Evolutionary conservation across 345 rosid species (phyloP).

Genomic region (Euphorbia peplus): DNA sequence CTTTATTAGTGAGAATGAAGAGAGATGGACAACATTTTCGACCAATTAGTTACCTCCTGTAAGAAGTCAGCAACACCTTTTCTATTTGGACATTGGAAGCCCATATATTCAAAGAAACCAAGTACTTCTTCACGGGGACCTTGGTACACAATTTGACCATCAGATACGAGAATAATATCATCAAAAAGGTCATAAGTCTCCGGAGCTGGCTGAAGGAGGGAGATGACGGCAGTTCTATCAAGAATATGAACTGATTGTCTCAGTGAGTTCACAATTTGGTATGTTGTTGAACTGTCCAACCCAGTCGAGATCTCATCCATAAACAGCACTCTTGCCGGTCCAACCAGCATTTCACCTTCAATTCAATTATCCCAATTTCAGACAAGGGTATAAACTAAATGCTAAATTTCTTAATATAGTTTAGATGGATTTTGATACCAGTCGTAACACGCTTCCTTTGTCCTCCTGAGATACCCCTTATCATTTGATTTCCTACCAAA

Average conservation of each 20-base stretch:
- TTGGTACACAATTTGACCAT: slow-evolving; percentile 59
- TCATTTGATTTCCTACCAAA: slow-evolving; percentile 65
- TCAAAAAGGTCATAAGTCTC: slow-evolving; percentile 64
- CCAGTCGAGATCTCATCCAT: slow-evolving; percentile 24
- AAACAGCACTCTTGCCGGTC: slow-evolving; percentile 15
- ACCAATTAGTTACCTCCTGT: slow-evolving; percentile 47
- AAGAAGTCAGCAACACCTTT: slow-evolving; percentile 73
- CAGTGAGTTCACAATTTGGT: slow-evolving; percentile 60
- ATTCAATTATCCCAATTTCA: background rate
- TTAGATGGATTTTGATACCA: slow-evolving; percentile 31
- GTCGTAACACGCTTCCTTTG: slow-evolving; percentile 43
- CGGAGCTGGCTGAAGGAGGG: slow-evolving; percentile 76
- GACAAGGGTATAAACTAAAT: background rate
- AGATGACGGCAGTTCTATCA: slow-evolving; percentile 57
- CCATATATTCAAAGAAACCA: slow-evolving; percentile 54
- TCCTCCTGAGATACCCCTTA: slow-evolving; percentile 77
- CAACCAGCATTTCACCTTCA: slow-evolving; percentile 23
- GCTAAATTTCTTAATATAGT: too few relatives aligned
- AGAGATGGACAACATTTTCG: too few relatives aligned
- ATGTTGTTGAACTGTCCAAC: slow-evolving; percentile 67
- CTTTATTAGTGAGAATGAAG: too few relatives aligned
- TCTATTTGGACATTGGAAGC: slow-evolving; percentile 68
- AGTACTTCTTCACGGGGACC: slow-evolving; percentile 56
- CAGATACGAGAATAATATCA: slow-evolving; percentile 58
- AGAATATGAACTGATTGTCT: slow-evolving; percentile 61